Conservation (phyloP, 2,329 filamentous ascomycete genomes). For the Calonectria pauciramosa region DNA sequence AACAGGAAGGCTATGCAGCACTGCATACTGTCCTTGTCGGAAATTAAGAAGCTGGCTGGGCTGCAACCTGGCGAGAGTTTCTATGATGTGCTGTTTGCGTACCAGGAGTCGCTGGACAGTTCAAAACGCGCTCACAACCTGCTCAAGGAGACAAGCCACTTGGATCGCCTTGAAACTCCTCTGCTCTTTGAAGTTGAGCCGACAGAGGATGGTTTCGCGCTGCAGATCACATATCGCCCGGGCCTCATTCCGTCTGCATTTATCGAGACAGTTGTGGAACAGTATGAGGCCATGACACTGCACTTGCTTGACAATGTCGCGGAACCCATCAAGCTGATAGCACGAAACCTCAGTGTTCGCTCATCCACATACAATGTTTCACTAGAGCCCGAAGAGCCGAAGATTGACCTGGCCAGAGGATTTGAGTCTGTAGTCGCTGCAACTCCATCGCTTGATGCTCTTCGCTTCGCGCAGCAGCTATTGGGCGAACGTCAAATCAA, state of each 20-base stretch:
- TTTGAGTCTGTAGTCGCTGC: conserved; percentile 67
- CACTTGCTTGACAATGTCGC: conserved; percentile 47
- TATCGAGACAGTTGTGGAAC: conserved; percentile 67
- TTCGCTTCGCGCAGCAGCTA: conserved; percentile 70
- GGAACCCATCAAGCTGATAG: conserved; percentile 26
- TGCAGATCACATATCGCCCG: conserved; percentile 64
- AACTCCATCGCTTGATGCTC: conserved; percentile 69
- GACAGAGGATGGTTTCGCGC: conserved; percentile 52
- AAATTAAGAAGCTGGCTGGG: conserved; percentile 75
- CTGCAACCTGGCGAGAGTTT: conserved; percentile 69
- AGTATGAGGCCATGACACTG: conserved; percentile 68
- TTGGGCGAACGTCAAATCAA: conserved; percentile 46
- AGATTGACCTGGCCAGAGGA: conserved; percentile 61
- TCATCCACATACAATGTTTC: conserved; percentile 65
- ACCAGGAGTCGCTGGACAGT: conserved; percentile 78
- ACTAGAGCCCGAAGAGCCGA: conserved; percentile 49
- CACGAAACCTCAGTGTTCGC: conserved; percentile 44
- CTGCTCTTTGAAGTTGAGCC: conserved; percentile 85
- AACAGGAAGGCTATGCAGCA: conserved; percentile 78
- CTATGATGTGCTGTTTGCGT: conserved; percentile 86
- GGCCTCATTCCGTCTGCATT: conserved; percentile 67
- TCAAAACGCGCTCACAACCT: conserved; percentile 47
- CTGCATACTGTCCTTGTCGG: conserved; percentile 72
- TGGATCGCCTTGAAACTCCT: conserved; percentile 82
- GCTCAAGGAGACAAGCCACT: conserved; percentile 70